phyloP scores from a whole-genome alignment of 148 eudicot species.

The Pharnaceum exiguum region DNA sequence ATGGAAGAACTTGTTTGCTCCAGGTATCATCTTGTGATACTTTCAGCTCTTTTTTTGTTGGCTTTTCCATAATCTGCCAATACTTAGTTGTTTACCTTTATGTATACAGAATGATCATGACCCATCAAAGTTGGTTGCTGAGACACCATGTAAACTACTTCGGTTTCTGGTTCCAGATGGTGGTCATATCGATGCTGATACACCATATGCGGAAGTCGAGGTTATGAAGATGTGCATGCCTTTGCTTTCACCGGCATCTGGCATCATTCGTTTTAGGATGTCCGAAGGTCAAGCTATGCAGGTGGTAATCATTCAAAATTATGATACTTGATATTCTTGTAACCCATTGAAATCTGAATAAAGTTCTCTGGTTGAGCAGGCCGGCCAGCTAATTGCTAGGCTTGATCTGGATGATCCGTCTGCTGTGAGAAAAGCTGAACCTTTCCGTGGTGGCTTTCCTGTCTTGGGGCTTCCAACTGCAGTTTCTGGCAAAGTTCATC shows the following conservation, averaged over 20 bases:
- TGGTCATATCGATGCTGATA: constrained; percentile 93
- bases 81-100: constrained; percentile 8
- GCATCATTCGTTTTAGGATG: constrained; percentile 68
- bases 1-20: constrained; percentile 99
- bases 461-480: constrained; percentile 89
- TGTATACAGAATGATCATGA: constrained; percentile 84
- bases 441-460: constrained; percentile 85
- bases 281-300: constrained; percentile 99
- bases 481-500: constrained; percentile 96
- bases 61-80: constrained; percentile 13
- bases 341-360: neutral
- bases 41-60: constrained; percentile 6
- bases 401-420: constrained; percentile 98
- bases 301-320: constrained; percentile 32
- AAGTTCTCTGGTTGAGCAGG: constrained; percentile 42
- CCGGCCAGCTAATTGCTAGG: constrained; percentile 93
- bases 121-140: constrained; percentile 95
- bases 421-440: constrained; percentile 98
- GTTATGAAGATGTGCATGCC: constrained; percentile 99
- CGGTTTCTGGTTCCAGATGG: constrained; percentile 80
- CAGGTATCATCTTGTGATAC: constrained; percentile 44
- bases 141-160: constrained; percentile 96
- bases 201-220: constrained; percentile 98
- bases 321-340: neutral
- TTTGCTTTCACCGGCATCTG: constrained; percentile 96